Evolutionary conservation across 169 alveolate species (phyloP).

Genomic region (Eimeria maxima): DNA sequence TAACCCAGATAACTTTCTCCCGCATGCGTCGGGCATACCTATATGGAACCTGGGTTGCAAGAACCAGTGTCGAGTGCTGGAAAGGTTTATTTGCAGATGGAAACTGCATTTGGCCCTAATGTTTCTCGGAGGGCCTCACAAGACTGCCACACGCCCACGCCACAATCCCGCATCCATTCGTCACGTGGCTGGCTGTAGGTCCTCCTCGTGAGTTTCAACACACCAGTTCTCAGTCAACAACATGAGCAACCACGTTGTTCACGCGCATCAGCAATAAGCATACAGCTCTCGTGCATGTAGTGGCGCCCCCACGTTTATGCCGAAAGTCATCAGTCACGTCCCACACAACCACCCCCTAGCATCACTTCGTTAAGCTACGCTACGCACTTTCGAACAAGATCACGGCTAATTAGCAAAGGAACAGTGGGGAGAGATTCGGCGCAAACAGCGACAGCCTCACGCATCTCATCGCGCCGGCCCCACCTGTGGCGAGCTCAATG

Average conservation of each 20-base stretch:
- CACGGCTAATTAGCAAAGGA: neutral
- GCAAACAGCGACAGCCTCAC: conserved; percentile 19
- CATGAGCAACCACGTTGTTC: conserved; percentile 35
- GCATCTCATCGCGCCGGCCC: conserved; percentile 75
- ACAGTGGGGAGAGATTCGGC: neutral
- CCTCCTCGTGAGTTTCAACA: conserved; percentile 38
- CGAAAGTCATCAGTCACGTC: conserved; percentile 37
- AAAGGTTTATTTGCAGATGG: neutral
- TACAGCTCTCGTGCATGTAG: conserved; percentile 32
- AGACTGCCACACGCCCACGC: neutral
- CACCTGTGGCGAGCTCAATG: conserved; percentile 66
- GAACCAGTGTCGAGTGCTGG: neutral
- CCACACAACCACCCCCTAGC: conserved; percentile 20
- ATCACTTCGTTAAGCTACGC: neutral
- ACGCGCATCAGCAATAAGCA: conserved; percentile 4
- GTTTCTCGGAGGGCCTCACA: neutral
- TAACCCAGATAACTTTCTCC: neutral
- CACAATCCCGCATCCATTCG: neutral
- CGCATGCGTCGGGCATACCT: neutral
- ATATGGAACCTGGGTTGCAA: too few species aligned
- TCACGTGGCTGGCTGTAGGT: neutral
- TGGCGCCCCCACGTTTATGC: conserved; percentile 52
- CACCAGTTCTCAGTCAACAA: conserved; percentile 50
- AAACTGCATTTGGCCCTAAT: neutral
- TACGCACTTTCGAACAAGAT: conserved; percentile 10